phyloP scores from a whole-genome alignment of 2,329 filamentous ascomycete species.

The Rhynchosporium secalis region DNA sequence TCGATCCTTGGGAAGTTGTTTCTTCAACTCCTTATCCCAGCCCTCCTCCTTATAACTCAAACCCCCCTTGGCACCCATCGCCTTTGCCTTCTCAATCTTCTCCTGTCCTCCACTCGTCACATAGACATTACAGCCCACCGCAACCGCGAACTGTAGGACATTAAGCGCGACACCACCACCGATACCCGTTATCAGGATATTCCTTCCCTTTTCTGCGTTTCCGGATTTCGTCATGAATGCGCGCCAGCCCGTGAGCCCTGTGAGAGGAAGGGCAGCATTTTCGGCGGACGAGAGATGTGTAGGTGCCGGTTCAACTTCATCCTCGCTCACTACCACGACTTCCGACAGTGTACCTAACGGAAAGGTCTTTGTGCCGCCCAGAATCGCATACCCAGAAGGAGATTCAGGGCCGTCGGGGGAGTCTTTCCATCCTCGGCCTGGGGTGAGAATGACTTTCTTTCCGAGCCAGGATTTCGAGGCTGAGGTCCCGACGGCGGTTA shows the following conservation, averaged over 20 bases:
- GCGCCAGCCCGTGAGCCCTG: conserved; percentile 85
- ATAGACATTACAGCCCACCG: conserved; percentile 51
- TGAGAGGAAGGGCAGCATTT: conserved; percentile 80
- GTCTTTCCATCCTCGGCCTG: conserved; percentile 74
- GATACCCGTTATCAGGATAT: conserved; percentile 86
- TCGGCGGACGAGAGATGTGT: conserved; percentile 70
- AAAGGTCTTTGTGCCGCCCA: conserved; percentile 67
- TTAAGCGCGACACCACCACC: conserved; percentile 88
- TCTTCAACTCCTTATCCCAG: conserved; percentile 77
- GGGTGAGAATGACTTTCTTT: conserved; percentile 76
- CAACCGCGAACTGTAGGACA: conserved; percentile 76
- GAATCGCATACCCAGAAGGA: conserved; percentile 58
- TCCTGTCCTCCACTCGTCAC: conserved; percentile 57
- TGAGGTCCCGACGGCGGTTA: conserved; percentile 62
- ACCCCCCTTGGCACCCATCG: conserved; percentile 77
- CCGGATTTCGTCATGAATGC: conserved; percentile 78
- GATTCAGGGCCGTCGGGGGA: conserved; percentile 73
- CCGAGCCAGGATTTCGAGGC: conserved; percentile 53
- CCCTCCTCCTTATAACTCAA: conserved; percentile 74
- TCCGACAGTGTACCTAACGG: conserved; percentile 74
- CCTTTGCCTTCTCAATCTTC: conserved; percentile 69
- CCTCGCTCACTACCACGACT: conserved; percentile 65
- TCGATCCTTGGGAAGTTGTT: conserved; percentile 62
- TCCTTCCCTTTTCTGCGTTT: conserved; percentile 62
- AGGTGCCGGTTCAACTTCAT: conserved; percentile 76